Evolutionary conservation across 495 filamentous ascomycete species (phyloP), one percentile per base, ranked within the genome.

Genomic region (Glutinoglossum americanum): DNA sequence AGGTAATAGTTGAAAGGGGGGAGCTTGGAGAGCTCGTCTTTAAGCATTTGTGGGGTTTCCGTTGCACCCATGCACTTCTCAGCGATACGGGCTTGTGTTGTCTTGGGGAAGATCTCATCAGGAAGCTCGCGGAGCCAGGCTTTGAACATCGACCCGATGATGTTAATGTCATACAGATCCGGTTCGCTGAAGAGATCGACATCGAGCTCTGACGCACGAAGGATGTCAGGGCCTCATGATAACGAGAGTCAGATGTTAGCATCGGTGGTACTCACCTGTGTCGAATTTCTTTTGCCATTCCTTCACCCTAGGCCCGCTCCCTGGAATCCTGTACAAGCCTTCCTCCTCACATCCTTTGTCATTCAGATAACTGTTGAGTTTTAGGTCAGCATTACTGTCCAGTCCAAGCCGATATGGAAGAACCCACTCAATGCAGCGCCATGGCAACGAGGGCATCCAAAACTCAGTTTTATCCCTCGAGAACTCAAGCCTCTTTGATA

Each of bases 1-100:
- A 95, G 84, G 63, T 95, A 94, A 69, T 95, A 95, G 69, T 95
- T 88, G 72, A 85, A 94, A 0, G 89, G 89, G 3, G 89, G 83
- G 15, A 95, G 76, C 59, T 83, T 87, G 3, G 89, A 93, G 2
- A 95, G 81, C 67, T 93, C 88, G 57, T 95, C 87, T 62, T 87
- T 82, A 53, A 95, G 74, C 66, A 86, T 61, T 61, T 89, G 82
- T 6, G 89, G 89, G 3, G 86, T 84, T 27, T 74, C 77, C 23
- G 82, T 83, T 47, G 84, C 77, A n/a, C 81, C 81, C 59, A 39
- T 25, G 62, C 85, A 88, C 63, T 87, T 78, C 58, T 76, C 73
- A 9, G 81, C 76, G 57, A 95, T 83, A 66, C 79, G 76, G 30
- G 81, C 76, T 66, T 95, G 89, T 0, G 77, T 77, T 21, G 72